Percentiles rank a stretch among this genome's conserved stretches.
Conservation (phyloP, 345 rosid species). For the Melaleuca quinquenervia region DNA sequence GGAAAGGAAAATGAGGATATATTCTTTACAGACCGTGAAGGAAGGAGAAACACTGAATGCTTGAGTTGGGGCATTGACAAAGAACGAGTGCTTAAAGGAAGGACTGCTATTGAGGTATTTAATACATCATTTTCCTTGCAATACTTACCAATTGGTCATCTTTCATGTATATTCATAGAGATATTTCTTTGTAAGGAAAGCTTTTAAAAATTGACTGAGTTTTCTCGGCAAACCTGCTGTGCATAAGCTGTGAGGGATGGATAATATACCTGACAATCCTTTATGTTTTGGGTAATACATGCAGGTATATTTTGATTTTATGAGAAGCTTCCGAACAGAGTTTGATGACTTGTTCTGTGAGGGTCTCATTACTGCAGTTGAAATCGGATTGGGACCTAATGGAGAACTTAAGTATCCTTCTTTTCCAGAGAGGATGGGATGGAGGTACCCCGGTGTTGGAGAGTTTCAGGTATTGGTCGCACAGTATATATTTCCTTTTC, state of each 20-base stretch:
- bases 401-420: constrained; percentile 89
- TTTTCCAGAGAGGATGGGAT: constrained; percentile 75
- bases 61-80: constrained; percentile 86
- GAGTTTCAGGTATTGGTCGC: constrained; percentile 87
- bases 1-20: constrained; percentile 86
- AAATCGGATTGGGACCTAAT: constrained; percentile 87
- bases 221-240: neutral
- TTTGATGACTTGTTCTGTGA: constrained; percentile 74
- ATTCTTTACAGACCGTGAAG: constrained; percentile 85
- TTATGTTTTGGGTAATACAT: neutral
- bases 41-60: constrained; percentile 74
- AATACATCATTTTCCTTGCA: neutral
- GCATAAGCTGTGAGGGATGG: neutral
- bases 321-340: constrained; percentile 94
- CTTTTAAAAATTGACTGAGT: neutral
- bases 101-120: constrained; percentile 87
- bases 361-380: constrained; percentile 59
- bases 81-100: constrained; percentile 79
- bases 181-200: neutral
- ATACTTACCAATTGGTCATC: neutral
- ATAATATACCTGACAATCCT: neutral
- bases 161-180: neutral
- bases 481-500: neutral
- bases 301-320: constrained; percentile 92
- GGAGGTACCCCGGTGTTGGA: constrained; percentile 96